These are phyloP conservation scores for Penicillium polonicum DNA, from an alignment of 2,329 filamentous ascomycete genomes.

Conservation along the genomic window DNA sequence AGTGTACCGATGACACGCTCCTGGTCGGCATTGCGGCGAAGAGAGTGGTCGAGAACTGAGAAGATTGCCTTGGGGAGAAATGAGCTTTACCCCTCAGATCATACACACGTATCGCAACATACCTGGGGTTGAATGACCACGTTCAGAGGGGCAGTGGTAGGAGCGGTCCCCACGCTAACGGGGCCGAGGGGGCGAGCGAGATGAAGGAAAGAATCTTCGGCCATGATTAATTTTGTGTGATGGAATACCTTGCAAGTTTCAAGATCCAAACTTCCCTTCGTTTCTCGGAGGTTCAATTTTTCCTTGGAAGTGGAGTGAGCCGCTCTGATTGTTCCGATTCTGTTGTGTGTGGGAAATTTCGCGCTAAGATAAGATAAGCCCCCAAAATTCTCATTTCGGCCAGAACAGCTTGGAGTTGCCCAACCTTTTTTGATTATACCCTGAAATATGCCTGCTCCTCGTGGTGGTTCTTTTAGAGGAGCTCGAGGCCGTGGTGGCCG, in stretches of 20 bases:
- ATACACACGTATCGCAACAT: slow-evolving; percentile 36
- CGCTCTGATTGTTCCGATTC: slow-evolving; percentile 29
- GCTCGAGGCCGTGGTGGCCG: slow-evolving; percentile 58
- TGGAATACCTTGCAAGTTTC: slow-evolving; percentile 15
- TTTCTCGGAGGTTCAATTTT: slow-evolving; percentile 31
- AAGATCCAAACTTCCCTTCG: slow-evolving; percentile 17
- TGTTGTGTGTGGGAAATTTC: slow-evolving; percentile 48
- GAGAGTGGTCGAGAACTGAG: slow-evolving; percentile 80
- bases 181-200: slow-evolving; percentile 89
- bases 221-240: slow-evolving; percentile 65
- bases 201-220: slow-evolving; percentile 87
- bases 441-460: slow-evolving; percentile 31
- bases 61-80: slow-evolving; percentile 55
- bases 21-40: slow-evolving; percentile 86
- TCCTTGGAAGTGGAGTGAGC: slow-evolving; percentile 35
- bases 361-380: slow-evolving; percentile 46
- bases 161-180: slow-evolving; percentile 72
- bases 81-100: slow-evolving; percentile 18
- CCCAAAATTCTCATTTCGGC: slow-evolving; percentile 13
- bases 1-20: slow-evolving; percentile 96
- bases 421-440: background rate
- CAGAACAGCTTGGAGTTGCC: background rate
- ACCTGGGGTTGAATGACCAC: slow-evolving; percentile 96
- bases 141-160: slow-evolving; percentile 84
- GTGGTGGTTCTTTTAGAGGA: slow-evolving; percentile 25